Conservation (phyloP, 768 basidiomycete genomes). For the Antrodiella citrinella region DNA sequence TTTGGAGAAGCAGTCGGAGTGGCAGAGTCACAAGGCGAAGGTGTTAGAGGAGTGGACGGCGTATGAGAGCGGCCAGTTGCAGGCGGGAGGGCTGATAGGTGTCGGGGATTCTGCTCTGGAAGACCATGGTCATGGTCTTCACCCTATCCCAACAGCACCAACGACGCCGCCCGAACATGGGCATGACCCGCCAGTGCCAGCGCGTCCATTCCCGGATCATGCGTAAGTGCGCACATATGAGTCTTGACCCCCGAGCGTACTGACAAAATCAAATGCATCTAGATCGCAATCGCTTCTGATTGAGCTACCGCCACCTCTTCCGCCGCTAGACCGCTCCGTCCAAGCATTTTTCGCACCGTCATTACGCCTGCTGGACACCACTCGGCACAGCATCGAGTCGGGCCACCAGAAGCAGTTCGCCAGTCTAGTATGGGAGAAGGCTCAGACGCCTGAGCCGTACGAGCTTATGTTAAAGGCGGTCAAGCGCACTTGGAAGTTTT, state of each 20-base stretch:
- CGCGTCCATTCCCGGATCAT: constrained; percentile 4
- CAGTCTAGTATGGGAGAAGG: constrained; percentile 53
- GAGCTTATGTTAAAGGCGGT: constrained; percentile 31
- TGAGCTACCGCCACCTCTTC: constrained; percentile 48
- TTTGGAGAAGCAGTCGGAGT: constrained; percentile 41
- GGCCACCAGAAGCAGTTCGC: constrained; percentile 56
- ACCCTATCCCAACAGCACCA: no score
- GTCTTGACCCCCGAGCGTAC: no score
- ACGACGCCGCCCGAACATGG: no score
- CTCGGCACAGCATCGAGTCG: constrained; percentile 44
- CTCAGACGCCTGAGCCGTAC: constrained; percentile 52
- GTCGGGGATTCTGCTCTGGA: constrained; percentile 1
- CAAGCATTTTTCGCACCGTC: constrained; percentile 52
- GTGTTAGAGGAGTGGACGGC: constrained; percentile 48
- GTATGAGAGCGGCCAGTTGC: constrained; percentile 22
- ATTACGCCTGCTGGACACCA: constrained; percentile 38
- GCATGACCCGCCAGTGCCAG: not conserved
- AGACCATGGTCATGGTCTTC: constrained; percentile 1
- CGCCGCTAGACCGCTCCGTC: constrained; percentile 45
- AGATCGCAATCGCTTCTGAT: constrained; percentile 39
- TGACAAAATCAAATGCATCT: not conserved
- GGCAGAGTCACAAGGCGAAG: constrained; percentile 32
- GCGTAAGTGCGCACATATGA: not conserved
- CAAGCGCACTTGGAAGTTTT: constrained; percentile 32
- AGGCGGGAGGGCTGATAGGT: not conserved